Percentiles rank a stretch among this genome's conserved stretches.
Conservation (phyloP, 148 eudicot species). For the Amaranthus hypochondriacus region DNA sequence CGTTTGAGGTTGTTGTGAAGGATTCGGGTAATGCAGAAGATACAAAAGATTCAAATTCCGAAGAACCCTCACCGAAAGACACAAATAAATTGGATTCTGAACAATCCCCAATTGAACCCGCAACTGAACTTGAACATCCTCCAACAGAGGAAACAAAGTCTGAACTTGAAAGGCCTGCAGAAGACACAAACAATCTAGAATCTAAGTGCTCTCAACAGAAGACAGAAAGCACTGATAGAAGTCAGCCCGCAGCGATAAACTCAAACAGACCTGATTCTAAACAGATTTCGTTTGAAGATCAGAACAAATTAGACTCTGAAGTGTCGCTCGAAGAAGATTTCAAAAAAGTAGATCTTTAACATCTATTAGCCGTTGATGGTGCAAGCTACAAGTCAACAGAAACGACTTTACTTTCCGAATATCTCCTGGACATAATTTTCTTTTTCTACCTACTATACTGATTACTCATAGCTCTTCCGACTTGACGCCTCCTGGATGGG, state of each 20-base stretch:
- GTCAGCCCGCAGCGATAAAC: background rate
- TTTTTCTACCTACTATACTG: too few species aligned
- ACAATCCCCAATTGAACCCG: background rate
- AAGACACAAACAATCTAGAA: background rate
- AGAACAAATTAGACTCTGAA: background rate
- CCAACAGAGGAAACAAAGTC: slow-evolving; percentile 2
- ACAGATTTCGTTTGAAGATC: background rate
- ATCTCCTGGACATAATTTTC: background rate
- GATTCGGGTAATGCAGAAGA: background rate
- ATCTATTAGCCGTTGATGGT: too few species aligned
- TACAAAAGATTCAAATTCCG: background rate
- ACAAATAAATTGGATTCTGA: background rate
- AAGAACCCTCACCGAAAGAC: background rate
- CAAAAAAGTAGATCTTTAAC: too few species aligned
- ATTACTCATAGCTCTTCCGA: background rate
- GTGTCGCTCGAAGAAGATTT: background rate
- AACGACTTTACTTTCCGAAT: background rate
- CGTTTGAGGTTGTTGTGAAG: slow-evolving; percentile 33
- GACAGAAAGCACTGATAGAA: background rate
- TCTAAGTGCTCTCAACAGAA: background rate
- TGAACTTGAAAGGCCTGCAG: background rate
- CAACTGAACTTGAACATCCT: background rate
- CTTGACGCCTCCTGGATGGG: background rate
- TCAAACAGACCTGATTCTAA: background rate
- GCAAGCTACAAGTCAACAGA: background rate